Percentiles rank a stretch among this genome's conserved stretches.
Conservation (phyloP, 2,329 filamentous ascomycete species). For the Monascus ruber region DNA sequence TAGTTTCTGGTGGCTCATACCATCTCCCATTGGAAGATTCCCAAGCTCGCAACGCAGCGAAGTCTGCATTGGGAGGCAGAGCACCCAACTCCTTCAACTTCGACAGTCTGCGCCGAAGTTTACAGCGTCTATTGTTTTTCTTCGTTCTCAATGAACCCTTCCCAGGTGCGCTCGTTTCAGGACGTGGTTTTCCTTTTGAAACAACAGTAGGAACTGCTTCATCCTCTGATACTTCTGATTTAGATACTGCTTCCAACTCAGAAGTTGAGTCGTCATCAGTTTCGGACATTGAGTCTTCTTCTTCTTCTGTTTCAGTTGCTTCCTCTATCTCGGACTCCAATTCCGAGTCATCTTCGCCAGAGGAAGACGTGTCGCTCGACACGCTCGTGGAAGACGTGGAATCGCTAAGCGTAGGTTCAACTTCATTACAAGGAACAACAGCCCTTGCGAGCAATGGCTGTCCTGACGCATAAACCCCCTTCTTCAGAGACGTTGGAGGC, state of each 20-base stretch:
- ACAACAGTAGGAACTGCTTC: constrained; percentile 10
- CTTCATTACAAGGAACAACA: too few species aligned
- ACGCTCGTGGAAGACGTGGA: constrained; percentile 23
- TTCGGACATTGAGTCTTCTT: constrained; percentile 15
- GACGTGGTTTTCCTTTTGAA: constrained; percentile 1
- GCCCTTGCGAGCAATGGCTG: too few species aligned
- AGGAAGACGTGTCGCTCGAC: constrained; percentile 5
- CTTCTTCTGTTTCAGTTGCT: constrained; percentile 22
- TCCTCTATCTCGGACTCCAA: constrained; percentile 26
- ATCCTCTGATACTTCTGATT: constrained; percentile 21
- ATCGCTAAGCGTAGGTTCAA: constrained; percentile 1
- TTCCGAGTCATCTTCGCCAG: constrained; percentile 14
- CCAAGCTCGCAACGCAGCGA: constrained; percentile 36
- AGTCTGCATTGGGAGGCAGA: constrained; percentile 40
- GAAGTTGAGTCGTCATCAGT: constrained; percentile 6
- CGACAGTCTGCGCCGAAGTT: constrained; percentile 37
- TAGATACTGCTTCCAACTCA: constrained; percentile 12
- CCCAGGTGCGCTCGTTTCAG: constrained; percentile 31
- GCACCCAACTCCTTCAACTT: constrained; percentile 44
- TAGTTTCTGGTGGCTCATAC: constrained; percentile 10
- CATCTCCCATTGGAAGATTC: constrained; percentile 16
- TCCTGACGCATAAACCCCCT: too few species aligned
- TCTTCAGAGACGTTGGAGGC: not conserved
- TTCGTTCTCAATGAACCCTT: constrained; percentile 42
- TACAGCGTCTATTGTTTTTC: constrained; percentile 44